Evolutionary conservation across 768 basidiomycete species (phyloP).

Genomic region (Macrolepiota dolichaula): DNA sequence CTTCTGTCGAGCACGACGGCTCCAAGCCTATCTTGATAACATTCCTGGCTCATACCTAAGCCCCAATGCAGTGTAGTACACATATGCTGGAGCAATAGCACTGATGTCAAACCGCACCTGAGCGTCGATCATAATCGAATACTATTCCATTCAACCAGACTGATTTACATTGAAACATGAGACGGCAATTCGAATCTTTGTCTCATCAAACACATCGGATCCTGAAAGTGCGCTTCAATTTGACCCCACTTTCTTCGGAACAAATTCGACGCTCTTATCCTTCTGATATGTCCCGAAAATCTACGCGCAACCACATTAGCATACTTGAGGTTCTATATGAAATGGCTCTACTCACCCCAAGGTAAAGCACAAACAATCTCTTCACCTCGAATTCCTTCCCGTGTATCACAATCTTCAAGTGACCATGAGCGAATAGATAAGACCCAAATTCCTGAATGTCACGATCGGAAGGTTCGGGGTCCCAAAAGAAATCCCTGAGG

Average conservation of each 20-base stretch:
- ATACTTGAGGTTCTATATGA: not conserved
- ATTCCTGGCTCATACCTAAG: no score
- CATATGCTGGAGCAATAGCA: no score
- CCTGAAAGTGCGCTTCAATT: no score
- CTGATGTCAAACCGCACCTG: no score
- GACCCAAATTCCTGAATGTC: not conserved
- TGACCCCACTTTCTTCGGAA: no score
- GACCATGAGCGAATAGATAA: not conserved
- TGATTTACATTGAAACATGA: not conserved
- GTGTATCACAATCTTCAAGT: not conserved
- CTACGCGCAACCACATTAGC: not conserved
- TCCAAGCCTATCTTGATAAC: no score
- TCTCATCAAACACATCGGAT: no score
- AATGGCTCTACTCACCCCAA: not conserved
- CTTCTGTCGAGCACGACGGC: no score
- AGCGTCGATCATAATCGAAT: no score
- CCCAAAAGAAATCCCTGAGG: not conserved
- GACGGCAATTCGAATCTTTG: no score
- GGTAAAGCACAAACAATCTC: not conserved
- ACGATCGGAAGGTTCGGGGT: not conserved
- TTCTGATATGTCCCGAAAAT: not conserved
- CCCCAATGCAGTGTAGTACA: no score
- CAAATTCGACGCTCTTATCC: not conserved
- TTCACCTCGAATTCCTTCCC: not conserved
- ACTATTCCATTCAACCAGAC: not conserved